Evolutionary conservation across 495 filamentous ascomycete genomes (phyloP), one percentile per base, ranked within the genome.

Genomic region (Umbilicaria muhlenbergii): DNA sequence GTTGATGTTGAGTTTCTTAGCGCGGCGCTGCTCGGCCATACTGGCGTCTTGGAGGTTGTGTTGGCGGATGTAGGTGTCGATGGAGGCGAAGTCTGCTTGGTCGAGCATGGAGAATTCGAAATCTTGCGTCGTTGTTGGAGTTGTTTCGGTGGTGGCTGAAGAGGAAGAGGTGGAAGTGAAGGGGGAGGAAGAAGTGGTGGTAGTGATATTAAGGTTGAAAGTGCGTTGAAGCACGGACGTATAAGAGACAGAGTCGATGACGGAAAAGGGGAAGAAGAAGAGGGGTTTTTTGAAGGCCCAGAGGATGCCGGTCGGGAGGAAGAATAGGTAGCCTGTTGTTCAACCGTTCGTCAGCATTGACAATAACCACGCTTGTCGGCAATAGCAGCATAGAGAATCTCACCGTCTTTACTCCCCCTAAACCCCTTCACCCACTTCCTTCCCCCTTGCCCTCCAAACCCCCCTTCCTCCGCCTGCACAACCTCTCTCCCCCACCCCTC

Each of bases 281-380:
- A 98, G 64, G 0, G 91, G 91, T 55, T 98, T 98, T 60, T 94
- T 94, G 73, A 94, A 96, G 1, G 77, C 87, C 69, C 83, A 98
- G 24, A 98, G 57, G 37, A 98, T 89, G 2, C 91, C 91, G 16
- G 70, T 78, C 35, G 81, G 74, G 6, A 95, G 68, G 56, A 96
- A 81, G 62, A 93, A 96, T 11, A 98, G 69, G 48, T 79, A 98
- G 11, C 91, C 88, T 76, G 36, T 8, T 39, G 21, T 4, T 32
- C 18, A 2, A 34, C 40, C 18, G 6, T 5, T 40, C n/a, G 5
- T 40, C 18, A 40, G 12, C 13, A 40, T 16, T 5, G 18, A 40
- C n/a, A 40, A 4, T 40, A n/a, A n/a, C n/a, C n/a, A n/a, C 38
- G 13, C 19, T 15, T n/a, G 3, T 15, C 13, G n/a, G n/a, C n/a